A percentile compares a stretch with the other conserved stretches of the same genome.
Conservation (phyloP, 371 early-diverging fungal genomes). For the Blakeslea trispora region DNA sequence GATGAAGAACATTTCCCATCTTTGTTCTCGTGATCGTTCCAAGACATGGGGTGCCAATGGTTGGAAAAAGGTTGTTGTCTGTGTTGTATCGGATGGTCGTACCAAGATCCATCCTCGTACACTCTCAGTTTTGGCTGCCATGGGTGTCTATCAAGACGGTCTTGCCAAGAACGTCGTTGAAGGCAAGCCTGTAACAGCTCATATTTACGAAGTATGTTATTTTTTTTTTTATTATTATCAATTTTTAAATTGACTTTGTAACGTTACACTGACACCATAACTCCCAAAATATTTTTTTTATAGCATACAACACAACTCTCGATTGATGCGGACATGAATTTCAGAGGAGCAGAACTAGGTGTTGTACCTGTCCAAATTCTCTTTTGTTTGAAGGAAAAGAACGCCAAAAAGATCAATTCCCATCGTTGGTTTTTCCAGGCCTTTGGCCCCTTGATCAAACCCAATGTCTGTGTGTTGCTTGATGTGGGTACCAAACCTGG, state of each 20-base stretch:
- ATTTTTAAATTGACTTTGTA: conserved; percentile 10
- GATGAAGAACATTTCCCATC: conserved; percentile 72
- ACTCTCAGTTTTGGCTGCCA: conserved; percentile 70
- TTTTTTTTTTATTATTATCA: too few species aligned
- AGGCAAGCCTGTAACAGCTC: conserved; percentile 69
- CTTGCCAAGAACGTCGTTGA: conserved; percentile 71
- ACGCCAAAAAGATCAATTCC: conserved; percentile 79
- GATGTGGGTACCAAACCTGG: conserved; percentile 87
- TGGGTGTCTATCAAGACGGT: conserved; percentile 85
- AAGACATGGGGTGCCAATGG: conserved; percentile 65
- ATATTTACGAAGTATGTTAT: conserved; percentile 70
- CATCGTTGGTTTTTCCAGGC: conserved; percentile 92
- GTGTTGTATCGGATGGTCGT: conserved; percentile 68
- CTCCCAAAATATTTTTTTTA: neutral
- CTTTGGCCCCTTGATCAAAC: conserved; percentile 73
- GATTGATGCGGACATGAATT: conserved; percentile 65
- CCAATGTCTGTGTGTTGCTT: conserved; percentile 76
- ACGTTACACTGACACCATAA: conserved; percentile 21
- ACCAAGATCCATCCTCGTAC: conserved; percentile 66
- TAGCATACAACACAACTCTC: conserved; percentile 77
- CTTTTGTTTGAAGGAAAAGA: conserved; percentile 79
- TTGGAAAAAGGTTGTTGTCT: conserved; percentile 79
- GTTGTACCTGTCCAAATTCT: conserved; percentile 79
- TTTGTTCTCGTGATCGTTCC: conserved; percentile 60
- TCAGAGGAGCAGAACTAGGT: conserved; percentile 64